These are phyloP conservation scores for Oleoguttula mirabilis DNA, from an alignment of 495 filamentous ascomycete species.

Conservation along the genomic window DNA sequence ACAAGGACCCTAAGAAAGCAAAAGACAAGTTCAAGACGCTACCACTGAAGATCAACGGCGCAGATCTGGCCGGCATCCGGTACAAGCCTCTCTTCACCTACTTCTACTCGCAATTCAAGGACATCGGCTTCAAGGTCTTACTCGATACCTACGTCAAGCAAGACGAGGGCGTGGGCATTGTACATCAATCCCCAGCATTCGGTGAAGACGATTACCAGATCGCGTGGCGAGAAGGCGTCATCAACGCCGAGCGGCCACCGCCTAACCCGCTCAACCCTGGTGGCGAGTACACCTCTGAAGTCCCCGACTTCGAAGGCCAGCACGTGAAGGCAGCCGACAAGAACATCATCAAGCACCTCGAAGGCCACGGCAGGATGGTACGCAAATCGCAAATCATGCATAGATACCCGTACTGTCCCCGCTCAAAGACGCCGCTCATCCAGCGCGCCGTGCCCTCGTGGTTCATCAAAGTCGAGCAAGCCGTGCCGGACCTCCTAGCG, in stretches of 20 bases:
- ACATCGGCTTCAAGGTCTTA: constrained; percentile 70
- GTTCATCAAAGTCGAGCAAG: constrained; percentile 80
- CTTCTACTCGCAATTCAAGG: constrained; percentile 88
- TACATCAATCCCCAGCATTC: constrained; percentile 90
- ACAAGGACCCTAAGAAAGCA: constrained; percentile 96
- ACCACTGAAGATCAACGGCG: constrained; percentile 68
- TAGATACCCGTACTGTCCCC: constrained; percentile 91
- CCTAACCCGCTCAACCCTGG: constrained; percentile 82
- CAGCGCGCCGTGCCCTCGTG: constrained; percentile 89
- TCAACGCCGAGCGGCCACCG: constrained; percentile 61
- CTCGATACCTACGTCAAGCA: constrained; percentile 83
- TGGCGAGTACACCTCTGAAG: constrained; percentile 68
- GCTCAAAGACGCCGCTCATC: constrained; percentile 90
- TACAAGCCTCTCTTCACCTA: constrained; percentile 90
- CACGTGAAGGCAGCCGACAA: constrained; percentile 94
- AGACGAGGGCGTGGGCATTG: constrained; percentile 88
- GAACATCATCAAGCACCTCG: constrained; percentile 84
- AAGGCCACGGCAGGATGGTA: constrained; percentile 64
- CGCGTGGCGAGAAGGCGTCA: constrained; percentile 63
- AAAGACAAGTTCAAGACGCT: constrained; percentile 60
- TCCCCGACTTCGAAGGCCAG: constrained; percentile 75
- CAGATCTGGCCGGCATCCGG: constrained; percentile 80
- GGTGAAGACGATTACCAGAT: constrained; percentile 95
- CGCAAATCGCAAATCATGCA: constrained; percentile 87
- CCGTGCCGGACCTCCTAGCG: constrained; percentile 79